Percentiles rank a stretch among this genome's conserved stretches.
These are phyloP conservation scores for Raffaelea arxii DNA, from an alignment of 2,329 filamentous ascomycete genomes.

Conservation along the genomic window DNA sequence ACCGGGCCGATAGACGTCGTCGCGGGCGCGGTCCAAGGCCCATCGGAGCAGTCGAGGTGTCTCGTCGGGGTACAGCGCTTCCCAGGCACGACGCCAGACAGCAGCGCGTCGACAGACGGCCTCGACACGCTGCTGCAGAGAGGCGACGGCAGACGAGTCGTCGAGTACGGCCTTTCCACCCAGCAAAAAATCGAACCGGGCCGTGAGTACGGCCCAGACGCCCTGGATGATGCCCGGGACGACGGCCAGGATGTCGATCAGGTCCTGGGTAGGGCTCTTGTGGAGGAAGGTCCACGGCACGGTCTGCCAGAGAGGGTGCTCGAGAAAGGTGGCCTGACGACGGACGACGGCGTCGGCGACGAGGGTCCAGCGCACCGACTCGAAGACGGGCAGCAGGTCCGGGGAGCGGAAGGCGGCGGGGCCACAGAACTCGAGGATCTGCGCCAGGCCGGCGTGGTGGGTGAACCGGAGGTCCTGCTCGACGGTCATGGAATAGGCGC, in stretches of 20 bases:
- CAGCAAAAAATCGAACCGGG: constrained; percentile 11
- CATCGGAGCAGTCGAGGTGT: constrained; percentile 9
- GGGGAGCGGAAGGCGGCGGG: constrained; percentile 16
- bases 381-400: constrained; percentile 15
- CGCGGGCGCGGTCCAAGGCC: constrained; percentile 8
- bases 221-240: constrained; percentile 14
- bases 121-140: constrained; percentile 5
- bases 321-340: constrained; percentile 14
- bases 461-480: constrained; percentile 17
- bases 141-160: constrained; percentile 4
- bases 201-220: constrained; percentile 7
- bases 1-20: constrained; percentile 13
- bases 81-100: constrained; percentile 12
- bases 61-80: constrained; percentile 1
- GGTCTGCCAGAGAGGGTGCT: constrained; percentile 14
- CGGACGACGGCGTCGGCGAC: constrained; percentile 16
- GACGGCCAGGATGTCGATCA: constrained; percentile 15
- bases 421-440: constrained; percentile 17
- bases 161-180: constrained; percentile 7
- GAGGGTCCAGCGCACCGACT: constrained; percentile 16
- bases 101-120: neutral
- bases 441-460: constrained; percentile 17
- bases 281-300: constrained; percentile 14
- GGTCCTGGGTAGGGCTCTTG: constrained; percentile 13
- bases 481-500: constrained; percentile 14